Base-by-base conservation (phyloP, 345 rosid genomes). In the Hypericum perforatum region DNA sequence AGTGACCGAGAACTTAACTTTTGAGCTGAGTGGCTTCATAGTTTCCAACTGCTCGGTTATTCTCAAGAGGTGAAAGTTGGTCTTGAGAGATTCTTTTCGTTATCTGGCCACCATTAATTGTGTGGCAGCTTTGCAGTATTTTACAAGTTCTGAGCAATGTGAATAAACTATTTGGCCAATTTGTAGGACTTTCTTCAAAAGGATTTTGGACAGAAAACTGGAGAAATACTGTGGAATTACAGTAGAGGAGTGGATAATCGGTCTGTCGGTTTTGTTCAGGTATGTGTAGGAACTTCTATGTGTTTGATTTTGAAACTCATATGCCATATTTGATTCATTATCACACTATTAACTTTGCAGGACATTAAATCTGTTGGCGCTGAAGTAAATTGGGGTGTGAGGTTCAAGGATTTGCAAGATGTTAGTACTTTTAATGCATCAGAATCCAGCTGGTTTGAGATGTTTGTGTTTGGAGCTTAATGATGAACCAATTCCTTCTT, bases 361-460 rank as follows among this genome's bases (percentile, higher is more conserved):
- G 96, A 84, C 74, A 78, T 78, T 66, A 91, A 91, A 78, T 84
- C 95, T 54, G 66, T 91, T 64, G 96, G 95, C 9, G 98, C 96
- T 58, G 96, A 91, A 70, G 96, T 87, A 52, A 91, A 87, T 53
- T 91, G 95, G 98, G 98, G 98, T 36, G 92, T 91, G 58, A 74
- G 96, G 69, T 91, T 87, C 62, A 85, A 64, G 69, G 77, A 81
- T 71, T 75, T 64, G 61, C 78, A 85, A 65, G 82, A 91, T 70
- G 97, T 89, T 3, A 52, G 90, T 75, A 58, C 61, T 64, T 55
- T 69, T 48, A 62, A 46, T 57, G 55, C 52, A 57, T 16, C 57
- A 9, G 43, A 61, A 41, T 57, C 57, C 40, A 38, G 16, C 39
- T 60, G 39, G 42, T 64, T 39, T 46, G n/a, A 12, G 32, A 1